Percentiles rank a stretch among this genome's conserved stretches.
These are phyloP conservation scores for Pythium vanterpoolii DNA, from an alignment of 352 stramenopile genomes.

Conservation along the genomic window DNA sequence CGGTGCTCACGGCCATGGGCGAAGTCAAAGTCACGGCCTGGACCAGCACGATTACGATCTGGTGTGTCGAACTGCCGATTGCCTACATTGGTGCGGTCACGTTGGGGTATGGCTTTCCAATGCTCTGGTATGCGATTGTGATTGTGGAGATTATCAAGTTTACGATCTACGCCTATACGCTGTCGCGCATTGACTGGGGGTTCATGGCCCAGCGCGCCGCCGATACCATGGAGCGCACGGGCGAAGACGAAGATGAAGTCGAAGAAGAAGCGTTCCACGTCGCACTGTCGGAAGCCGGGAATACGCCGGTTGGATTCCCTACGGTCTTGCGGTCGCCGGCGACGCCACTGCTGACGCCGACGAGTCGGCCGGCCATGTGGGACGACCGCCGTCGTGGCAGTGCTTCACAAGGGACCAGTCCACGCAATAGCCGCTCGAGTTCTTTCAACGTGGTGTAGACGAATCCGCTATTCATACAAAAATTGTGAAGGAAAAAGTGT, in stretches of 20 bases:
- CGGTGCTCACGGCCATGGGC: constrained; percentile 50
- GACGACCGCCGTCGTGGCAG: constrained; percentile 37
- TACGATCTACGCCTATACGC: constrained; percentile 30
- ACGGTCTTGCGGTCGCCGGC: constrained; percentile 47
- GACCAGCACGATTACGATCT: constrained; percentile 40
- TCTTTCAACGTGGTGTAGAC: constrained; percentile 34
- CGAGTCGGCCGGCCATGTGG: constrained; percentile 47
- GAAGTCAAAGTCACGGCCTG: constrained; percentile 46
- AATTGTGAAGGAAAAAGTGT: background rate
- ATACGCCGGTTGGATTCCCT: constrained; percentile 44
- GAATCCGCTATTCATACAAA: background rate
- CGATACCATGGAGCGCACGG: constrained; percentile 38
- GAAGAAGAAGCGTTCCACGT: constrained; percentile 29
- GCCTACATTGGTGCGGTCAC: constrained; percentile 42
- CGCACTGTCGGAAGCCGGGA: constrained; percentile 41
- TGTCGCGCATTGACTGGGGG: constrained; percentile 42
- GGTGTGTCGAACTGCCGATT: constrained; percentile 47
- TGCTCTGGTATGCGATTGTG: constrained; percentile 47
- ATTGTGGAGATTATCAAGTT: constrained; percentile 48
- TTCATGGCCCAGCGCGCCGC: constrained; percentile 38
- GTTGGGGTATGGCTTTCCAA: constrained; percentile 40
- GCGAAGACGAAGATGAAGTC: constrained; percentile 31
- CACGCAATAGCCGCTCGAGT: constrained; percentile 17
- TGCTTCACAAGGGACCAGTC: constrained; percentile 17
- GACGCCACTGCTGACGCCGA: constrained; percentile 56